Percentiles rank a stretch among this genome's conserved stretches.
These are phyloP conservation scores for Pyronema domesticum DNA, from an alignment of 495 filamentous ascomycete genomes.

Conservation along the genomic window DNA sequence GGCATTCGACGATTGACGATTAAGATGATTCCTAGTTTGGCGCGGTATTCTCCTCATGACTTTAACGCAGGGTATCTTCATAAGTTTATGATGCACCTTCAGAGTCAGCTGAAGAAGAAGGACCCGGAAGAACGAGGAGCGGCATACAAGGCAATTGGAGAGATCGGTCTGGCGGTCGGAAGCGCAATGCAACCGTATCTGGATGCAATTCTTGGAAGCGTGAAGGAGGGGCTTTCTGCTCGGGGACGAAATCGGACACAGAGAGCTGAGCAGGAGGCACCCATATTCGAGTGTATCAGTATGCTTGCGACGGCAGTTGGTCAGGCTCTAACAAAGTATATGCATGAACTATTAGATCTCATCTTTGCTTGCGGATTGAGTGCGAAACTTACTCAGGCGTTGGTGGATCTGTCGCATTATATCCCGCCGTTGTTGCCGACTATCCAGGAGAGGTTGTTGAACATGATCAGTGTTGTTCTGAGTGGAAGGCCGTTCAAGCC, in stretches of 20 bases:
- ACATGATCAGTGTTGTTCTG: conserved; percentile 86
- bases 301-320: conserved; percentile 88
- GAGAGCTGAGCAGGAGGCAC: conserved; percentile 49
- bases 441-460: conserved; percentile 83
- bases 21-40: conserved; percentile 76
- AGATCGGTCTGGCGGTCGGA: conserved; percentile 88
- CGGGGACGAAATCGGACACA: conserved; percentile 54
- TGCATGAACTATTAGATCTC: conserved; percentile 85
- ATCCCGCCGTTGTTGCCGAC: conserved; percentile 82
- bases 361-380: conserved; percentile 94
- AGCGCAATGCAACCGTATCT: conserved; percentile 76
- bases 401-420: conserved; percentile 97
- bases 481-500: conserved; percentile 82
- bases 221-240: conserved; percentile 71
- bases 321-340: conserved; percentile 91
- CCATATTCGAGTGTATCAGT: conserved; percentile 95
- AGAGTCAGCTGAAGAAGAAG: conserved; percentile 85
- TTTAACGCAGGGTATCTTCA: conserved; percentile 73
- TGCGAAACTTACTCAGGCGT: conserved; percentile 75
- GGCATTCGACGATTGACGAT: conserved; percentile 79
- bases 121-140: conserved; percentile 61
- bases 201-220: conserved; percentile 77
- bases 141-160: conserved; percentile 85
- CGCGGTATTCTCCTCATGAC: conserved; percentile 72
- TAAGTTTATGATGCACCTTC: conserved; percentile 91